Conservation (phyloP, 176 grass and related monocot species). For the Aechmea fasciata region DNA sequence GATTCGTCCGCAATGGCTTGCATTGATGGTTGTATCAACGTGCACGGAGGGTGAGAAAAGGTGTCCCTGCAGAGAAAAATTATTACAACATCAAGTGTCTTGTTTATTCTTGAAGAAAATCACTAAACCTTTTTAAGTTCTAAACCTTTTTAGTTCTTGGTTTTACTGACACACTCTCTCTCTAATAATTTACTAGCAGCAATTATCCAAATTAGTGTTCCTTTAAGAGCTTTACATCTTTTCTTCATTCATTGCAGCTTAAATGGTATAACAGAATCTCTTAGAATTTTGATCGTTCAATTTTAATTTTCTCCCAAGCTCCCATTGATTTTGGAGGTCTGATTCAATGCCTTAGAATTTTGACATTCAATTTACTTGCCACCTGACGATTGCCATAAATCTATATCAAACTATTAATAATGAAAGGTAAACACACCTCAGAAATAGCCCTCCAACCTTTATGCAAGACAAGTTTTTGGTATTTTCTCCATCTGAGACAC, state of each 20-base stretch:
- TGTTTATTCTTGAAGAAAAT: not conserved
- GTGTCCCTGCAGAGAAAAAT: slow-evolving; percentile 66
- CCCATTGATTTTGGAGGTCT: too few species aligned
- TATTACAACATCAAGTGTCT: not conserved
- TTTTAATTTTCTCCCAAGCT: too few species aligned
- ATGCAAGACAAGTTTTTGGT: slow-evolving; percentile 85
- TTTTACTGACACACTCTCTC: too few species aligned
- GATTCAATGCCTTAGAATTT: too few species aligned
- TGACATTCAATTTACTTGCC: too few species aligned
- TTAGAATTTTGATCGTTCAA: slow-evolving; percentile 11
- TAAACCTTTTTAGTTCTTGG: not conserved
- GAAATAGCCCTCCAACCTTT: slow-evolving; percentile 74
- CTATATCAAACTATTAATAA: too few species aligned
- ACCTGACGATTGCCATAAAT: too few species aligned
- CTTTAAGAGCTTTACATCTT: too few species aligned
- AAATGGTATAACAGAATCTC: not conserved
- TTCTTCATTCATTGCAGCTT: too few species aligned
- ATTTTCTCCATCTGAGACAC: slow-evolving; percentile 65
- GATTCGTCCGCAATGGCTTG: slow-evolving; percentile 44
- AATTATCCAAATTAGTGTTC: too few species aligned
- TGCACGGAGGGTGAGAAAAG: slow-evolving; percentile 90
- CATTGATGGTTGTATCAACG: slow-evolving; percentile 97
- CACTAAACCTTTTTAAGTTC: not conserved
- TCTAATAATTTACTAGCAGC: too few species aligned
- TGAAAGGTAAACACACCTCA: slow-evolving; percentile 40